Evolutionary conservation across 495 filamentous ascomycete species (phyloP).

Genomic region (Talaromyces stipitatus): DNA sequence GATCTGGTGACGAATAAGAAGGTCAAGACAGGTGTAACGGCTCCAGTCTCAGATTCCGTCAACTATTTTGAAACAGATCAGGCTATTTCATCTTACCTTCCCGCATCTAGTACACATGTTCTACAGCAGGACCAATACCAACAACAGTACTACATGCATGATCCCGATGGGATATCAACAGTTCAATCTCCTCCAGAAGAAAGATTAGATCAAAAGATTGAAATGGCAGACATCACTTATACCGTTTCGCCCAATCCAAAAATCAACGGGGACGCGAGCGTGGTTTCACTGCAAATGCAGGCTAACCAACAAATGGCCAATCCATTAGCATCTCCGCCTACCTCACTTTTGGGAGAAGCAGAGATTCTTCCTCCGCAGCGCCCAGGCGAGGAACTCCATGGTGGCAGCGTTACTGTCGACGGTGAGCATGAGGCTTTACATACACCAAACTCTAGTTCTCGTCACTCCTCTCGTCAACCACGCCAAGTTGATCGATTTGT

Average conservation of each 20-base stretch:
- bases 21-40: conserved; percentile 29
- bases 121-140: neutral
- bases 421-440: conserved; percentile 29
- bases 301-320: conserved; percentile 22
- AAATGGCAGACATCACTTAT: conserved; percentile 20
- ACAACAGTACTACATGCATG: neutral
- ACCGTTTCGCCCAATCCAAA: conserved; percentile 33
- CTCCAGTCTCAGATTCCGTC: conserved; percentile 16
- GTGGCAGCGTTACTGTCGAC: conserved; percentile 21
- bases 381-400: conserved; percentile 9
- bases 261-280: conserved; percentile 11
- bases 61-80: conserved; percentile 1
- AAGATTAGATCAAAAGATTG: neutral
- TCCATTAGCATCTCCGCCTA: conserved; percentile 43
- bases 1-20: conserved; percentile 21
- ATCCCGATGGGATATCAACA: neutral
- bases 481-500: conserved; percentile 37
- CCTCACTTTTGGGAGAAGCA: conserved; percentile 41
- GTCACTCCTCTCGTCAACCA: conserved; percentile 44
- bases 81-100: neutral
- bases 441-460: conserved; percentile 40
- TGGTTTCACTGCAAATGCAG: conserved; percentile 7
- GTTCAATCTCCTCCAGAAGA: conserved; percentile 8
- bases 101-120: neutral
- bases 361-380: conserved; percentile 27